Percentiles rank a stretch among this genome's conserved stretches.
phyloP scores from a whole-genome alignment of 1,284 basidiomycete species.

The Singerocomus inundabilis region DNA sequence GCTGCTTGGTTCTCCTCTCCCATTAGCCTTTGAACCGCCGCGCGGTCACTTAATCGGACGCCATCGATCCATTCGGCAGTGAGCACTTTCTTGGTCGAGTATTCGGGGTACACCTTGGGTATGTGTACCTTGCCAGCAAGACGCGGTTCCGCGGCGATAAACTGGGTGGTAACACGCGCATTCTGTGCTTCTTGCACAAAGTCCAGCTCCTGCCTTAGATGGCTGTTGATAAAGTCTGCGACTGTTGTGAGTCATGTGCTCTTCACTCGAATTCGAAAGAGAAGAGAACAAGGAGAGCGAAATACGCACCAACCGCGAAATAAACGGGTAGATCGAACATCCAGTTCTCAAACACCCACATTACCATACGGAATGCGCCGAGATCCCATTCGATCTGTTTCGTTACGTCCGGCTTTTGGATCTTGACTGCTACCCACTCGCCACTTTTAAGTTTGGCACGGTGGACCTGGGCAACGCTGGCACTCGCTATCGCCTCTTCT shows the following conservation, averaged over 20 bases:
- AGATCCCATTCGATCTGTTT: slow-evolving; percentile 87
- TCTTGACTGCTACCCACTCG: slow-evolving; percentile 83
- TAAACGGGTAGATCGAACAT: slow-evolving; percentile 77
- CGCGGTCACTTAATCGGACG: slow-evolving; percentile 70
- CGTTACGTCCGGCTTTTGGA: slow-evolving; percentile 86
- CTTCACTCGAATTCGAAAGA: neutral
- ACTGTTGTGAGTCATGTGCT: neutral
- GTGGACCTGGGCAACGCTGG: slow-evolving; percentile 90
- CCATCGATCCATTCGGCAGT: slow-evolving; percentile 89
- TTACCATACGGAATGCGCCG: slow-evolving; percentile 58
- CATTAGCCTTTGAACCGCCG: slow-evolving; percentile 53
- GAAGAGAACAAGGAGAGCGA: neutral
- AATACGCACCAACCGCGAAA: slow-evolving; percentile 62
- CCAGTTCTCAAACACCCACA: slow-evolving; percentile 75
- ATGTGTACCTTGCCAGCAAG: slow-evolving; percentile 74
- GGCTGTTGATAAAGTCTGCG: slow-evolving; percentile 75
- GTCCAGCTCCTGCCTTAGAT: slow-evolving; percentile 79
- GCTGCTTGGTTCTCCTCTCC: slow-evolving; percentile 41
- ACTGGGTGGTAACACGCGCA: slow-evolving; percentile 56
- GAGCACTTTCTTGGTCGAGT: slow-evolving; percentile 76
- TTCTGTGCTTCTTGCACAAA: slow-evolving; percentile 76
- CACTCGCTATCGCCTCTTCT: slow-evolving; percentile 72
- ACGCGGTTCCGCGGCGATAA: slow-evolving; percentile 61
- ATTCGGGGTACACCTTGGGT: slow-evolving; percentile 72
- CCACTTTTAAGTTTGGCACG: slow-evolving; percentile 63